Base-by-base conservation (phyloP, 2,329 filamentous ascomycete genomes). In the Ceratocystis huliohia region DNA sequence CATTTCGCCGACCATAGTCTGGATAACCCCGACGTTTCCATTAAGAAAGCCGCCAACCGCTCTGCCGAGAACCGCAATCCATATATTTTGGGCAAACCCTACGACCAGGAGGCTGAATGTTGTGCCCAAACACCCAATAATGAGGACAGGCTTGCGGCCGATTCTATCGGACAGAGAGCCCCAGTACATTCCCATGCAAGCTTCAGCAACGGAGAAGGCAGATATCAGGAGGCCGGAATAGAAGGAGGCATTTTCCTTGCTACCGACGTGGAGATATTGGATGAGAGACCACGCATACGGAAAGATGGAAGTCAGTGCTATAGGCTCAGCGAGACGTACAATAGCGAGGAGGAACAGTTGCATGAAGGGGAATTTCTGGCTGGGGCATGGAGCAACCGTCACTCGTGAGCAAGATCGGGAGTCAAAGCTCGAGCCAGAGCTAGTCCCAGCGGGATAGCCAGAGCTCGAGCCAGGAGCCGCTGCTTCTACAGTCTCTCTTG, bases 1-100 rank as follows among this genome's bases (percentile, higher is more conserved):
- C 66, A 96, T 75, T 75, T 96, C 92, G 33, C 88, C 90, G 15
- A 96, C 92, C 89, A 96, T 99, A 20, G 91, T 96, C 75, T 95
- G 88, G 70, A 94, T 90, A 45, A 94, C 89, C 33, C 89, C 91
- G 70, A 96, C 91, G 73, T 96, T 96, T 68, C 92, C 92, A 74
- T 96, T 96, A 66, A 96, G 80, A 13, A 92, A 80, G 25, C 92
- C 91, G 53, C 91, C 92, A 15, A 94, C 74, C 57, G 86, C 83
- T 71, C 92, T 82, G 15, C 91, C 91, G 37, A 84, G 72, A 57
- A 96, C 78, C 17, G 92, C 92, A 67, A 93, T 76, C 87, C 89
- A 93, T 70, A 96, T 89, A 74, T 88, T 96, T 64, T 83, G 80
- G 6, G 91, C 85, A 72, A 96, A 84, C 37, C 92, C 92, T 7